Base-by-base conservation (phyloP, 148 eudicot species). In the Cornus controversa region DNA sequence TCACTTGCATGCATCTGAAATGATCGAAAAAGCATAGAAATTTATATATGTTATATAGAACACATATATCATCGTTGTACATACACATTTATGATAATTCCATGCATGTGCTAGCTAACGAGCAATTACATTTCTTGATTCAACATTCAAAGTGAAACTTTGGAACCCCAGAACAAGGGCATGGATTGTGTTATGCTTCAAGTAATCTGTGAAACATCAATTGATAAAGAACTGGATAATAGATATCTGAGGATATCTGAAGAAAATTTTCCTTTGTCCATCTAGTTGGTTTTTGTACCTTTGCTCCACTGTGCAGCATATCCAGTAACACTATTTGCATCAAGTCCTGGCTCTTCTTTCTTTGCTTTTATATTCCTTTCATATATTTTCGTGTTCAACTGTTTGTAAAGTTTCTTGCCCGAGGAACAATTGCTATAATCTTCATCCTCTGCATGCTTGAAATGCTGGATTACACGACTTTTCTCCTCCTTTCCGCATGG, bases 371-470 rank as follows among this genome's bases (percentile, higher is more conserved):
- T 68, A 58, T 24, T 80, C 65, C 36, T 72, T 34, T 71, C 81
- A 68, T 64, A 45, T 27, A 15, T 69, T 22, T 75, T 74, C 73
- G 81, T 84, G 74, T 86, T 78, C 64, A 25, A 80, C 54, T 86
- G 70, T 67, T 85, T 80, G 78, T 73, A 54, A 36, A 53, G 65
- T 75, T 81, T 85, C 71, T 88, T 81, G 68, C 80, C 83, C 20
- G 77, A 70, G 34, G 29, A 8, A 25, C 16, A 23, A 67, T 79
- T 69, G 13, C 78, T 79, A 10, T 74, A 24, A 73, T 70, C 63
- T 57, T 72, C 70, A 0, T 10, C 79, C 40, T 26, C 73, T 26
- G 40, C 77, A 75, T 78, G 62, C 26, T 37, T 72, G 26, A 11
- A 72, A 40, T 67, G 5, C 37, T 69, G 57, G 9, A 63, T 68